A percentile compares a stretch with the other conserved stretches of the same genome.
Evolutionary conservation across 441 rosid genomes (phyloP).

Genomic region (Erodium moschatum): DNA sequence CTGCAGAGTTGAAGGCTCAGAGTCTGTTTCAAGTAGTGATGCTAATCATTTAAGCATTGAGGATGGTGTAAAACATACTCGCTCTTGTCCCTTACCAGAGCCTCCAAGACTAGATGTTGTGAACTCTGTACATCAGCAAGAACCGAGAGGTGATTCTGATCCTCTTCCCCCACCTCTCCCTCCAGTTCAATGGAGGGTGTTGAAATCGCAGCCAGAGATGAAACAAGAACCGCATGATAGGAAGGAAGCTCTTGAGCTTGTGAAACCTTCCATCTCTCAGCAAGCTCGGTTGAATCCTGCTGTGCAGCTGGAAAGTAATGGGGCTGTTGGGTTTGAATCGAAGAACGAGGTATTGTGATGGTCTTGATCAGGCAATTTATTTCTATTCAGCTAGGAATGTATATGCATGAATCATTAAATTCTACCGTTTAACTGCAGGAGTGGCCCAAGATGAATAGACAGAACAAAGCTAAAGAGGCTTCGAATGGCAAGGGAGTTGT

Average conservation of each 20-base stretch:
- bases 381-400: conserved; percentile 11
- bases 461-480: conserved; percentile 35
- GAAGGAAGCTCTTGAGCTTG: conserved; percentile 29
- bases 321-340: conserved; percentile 25
- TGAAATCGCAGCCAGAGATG: conserved; percentile 31
- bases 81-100: not conserved
- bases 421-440: conserved; percentile 31
- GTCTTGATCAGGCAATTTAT: not conserved
- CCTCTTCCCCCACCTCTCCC: conserved; percentile 65
- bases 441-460: conserved; percentile 35
- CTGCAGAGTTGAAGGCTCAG: conserved; percentile 10
- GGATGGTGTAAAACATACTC: not conserved
- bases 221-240: conserved; percentile 28
- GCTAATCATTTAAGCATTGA: not conserved
- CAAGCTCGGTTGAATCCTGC: conserved; percentile 34
- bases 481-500: conserved; percentile 34
- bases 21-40: not conserved
- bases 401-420: conserved; percentile 9
- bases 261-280: conserved; percentile 21
- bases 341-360: conserved; percentile 39
- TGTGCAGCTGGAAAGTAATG: conserved; percentile 19
- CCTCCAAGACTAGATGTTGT: not conserved
- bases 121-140: not conserved
- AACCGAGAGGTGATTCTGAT: conserved; percentile 9
- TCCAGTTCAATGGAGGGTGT: conserved; percentile 53